phyloP scores from a whole-genome alignment of 306 rosid species.

The Gastrolobium villosum region DNA sequence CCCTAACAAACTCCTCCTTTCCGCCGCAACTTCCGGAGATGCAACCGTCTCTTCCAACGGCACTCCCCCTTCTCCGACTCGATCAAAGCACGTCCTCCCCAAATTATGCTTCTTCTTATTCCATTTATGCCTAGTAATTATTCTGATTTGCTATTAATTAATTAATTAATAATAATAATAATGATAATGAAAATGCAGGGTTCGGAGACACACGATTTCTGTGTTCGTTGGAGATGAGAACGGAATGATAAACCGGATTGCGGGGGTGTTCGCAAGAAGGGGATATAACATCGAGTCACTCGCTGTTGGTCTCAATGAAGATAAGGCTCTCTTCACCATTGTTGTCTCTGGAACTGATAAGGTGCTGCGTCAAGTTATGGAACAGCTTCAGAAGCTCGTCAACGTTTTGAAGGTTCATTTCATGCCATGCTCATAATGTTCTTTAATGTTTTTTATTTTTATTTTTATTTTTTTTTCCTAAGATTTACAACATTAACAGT shows the following conservation, averaged over 20 bases:
- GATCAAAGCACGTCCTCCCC: constrained; percentile 53
- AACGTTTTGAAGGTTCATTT: constrained; percentile 69
- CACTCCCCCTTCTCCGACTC: constrained; percentile 49
- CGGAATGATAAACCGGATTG: constrained; percentile 86
- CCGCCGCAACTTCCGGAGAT: constrained; percentile 46
- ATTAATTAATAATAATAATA: not conserved
- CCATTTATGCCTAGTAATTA: not conserved
- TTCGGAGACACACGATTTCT: constrained; percentile 77
- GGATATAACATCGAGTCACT: constrained; percentile 87
- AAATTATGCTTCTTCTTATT: not conserved
- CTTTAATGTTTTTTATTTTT: not conserved
- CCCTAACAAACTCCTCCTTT: constrained; percentile 53
- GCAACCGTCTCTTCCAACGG: constrained; percentile 44
- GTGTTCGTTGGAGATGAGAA: constrained; percentile 92
- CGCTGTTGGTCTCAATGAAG: constrained; percentile 85
- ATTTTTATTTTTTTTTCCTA: no score
- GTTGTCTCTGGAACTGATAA: constrained; percentile 77
- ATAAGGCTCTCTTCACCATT: constrained; percentile 80
- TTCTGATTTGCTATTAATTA: constrained; percentile 9
- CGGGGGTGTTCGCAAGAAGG: constrained; percentile 84
- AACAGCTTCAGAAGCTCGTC: constrained; percentile 84
- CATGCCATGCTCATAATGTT: not conserved
- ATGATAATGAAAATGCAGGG: constrained; percentile 48
- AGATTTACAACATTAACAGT: no score
- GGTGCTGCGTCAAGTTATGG: constrained; percentile 73